Evolutionary conservation across 2,329 filamentous ascomycete species (phyloP).

Genomic region (Colletotrichum salicis): DNA sequence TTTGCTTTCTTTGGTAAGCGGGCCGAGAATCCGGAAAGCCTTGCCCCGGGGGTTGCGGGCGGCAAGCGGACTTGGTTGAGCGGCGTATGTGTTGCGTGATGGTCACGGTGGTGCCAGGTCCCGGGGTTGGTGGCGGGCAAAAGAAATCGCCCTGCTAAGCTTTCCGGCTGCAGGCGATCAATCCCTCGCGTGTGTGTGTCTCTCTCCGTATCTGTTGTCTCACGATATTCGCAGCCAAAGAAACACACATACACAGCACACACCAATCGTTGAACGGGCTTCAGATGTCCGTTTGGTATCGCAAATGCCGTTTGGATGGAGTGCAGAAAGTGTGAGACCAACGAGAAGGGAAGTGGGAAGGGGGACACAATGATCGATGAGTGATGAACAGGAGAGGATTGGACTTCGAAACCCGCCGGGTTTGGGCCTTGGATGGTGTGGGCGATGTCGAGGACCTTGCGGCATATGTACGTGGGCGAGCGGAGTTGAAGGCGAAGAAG

Average conservation of each 20-base stretch:
- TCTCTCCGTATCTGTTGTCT: background rate
- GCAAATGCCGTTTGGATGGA: background rate
- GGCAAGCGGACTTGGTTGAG: constrained; percentile 2
- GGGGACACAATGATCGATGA: background rate
- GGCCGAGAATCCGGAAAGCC: background rate
- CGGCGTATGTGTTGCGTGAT: background rate
- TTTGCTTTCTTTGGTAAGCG: background rate
- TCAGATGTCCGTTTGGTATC: background rate
- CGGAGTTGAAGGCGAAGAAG: background rate
- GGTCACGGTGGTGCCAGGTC: background rate
- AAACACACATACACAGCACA: background rate
- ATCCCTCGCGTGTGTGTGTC: background rate
- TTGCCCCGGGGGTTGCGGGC: background rate
- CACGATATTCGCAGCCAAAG: background rate
- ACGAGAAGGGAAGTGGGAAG: background rate
- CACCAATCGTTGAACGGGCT: constrained; percentile 1
- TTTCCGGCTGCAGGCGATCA: constrained; percentile 3
- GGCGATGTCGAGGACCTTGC: constrained; percentile 4
- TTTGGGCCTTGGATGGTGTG: background rate
- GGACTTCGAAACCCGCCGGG: constrained; percentile 20
- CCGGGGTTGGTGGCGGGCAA: background rate
- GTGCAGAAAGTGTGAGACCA: background rate
- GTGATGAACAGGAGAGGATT: background rate
- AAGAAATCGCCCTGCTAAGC: background rate
- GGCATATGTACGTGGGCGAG: constrained; percentile 12